Evolutionary conservation across 2,329 filamentous ascomycete genomes (phyloP).

Genomic region (Fusarium caatingaense): DNA sequence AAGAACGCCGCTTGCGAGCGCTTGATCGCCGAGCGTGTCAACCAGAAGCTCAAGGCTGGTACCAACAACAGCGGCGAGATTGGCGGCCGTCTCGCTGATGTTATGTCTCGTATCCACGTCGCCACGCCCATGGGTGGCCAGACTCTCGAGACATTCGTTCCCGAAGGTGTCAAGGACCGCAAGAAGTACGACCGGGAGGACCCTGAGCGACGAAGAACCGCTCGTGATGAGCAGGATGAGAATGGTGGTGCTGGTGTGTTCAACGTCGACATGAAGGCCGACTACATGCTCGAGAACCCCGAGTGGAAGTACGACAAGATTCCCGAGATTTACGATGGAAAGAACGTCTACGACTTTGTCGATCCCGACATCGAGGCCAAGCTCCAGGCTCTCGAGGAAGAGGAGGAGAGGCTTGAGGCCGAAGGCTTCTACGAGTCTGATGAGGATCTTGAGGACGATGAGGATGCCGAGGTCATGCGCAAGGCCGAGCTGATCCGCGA

Average conservation of each 20-base stretch:
- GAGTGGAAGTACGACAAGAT: slow-evolving; percentile 98
- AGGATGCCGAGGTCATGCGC: slow-evolving; percentile 86
- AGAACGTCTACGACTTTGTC: slow-evolving; percentile 97
- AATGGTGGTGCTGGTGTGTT: slow-evolving; percentile 96
- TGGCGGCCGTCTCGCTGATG: slow-evolving; percentile 85
- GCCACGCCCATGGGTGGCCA: slow-evolving; percentile 90
- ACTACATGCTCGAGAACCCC: slow-evolving; percentile 86
- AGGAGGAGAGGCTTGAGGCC: slow-evolving; percentile 91
- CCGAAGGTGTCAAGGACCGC: slow-evolving; percentile 80
- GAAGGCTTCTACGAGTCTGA: slow-evolving; percentile 96
- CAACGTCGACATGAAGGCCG: slow-evolving; percentile 90
- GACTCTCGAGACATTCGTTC: slow-evolving; percentile 84
- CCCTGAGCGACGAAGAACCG: slow-evolving; percentile 82
- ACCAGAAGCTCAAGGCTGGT: slow-evolving; percentile 94
- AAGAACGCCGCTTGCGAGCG: slow-evolving; percentile 96
- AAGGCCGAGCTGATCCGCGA: slow-evolving; percentile 97
- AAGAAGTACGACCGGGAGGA: slow-evolving; percentile 93
- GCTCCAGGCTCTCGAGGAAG: slow-evolving; percentile 89
- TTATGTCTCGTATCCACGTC: slow-evolving; percentile 95
- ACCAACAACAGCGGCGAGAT: slow-evolving; percentile 80
- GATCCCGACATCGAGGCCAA: slow-evolving; percentile 97
- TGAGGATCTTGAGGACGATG: slow-evolving; percentile 83
- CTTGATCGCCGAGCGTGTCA: slow-evolving; percentile 90
- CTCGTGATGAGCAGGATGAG: slow-evolving; percentile 89
- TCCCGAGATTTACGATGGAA: slow-evolving; percentile 92